phyloP scores from a whole-genome alignment of 352 stramenopile species.

The Phytophthora parvispora region DNA sequence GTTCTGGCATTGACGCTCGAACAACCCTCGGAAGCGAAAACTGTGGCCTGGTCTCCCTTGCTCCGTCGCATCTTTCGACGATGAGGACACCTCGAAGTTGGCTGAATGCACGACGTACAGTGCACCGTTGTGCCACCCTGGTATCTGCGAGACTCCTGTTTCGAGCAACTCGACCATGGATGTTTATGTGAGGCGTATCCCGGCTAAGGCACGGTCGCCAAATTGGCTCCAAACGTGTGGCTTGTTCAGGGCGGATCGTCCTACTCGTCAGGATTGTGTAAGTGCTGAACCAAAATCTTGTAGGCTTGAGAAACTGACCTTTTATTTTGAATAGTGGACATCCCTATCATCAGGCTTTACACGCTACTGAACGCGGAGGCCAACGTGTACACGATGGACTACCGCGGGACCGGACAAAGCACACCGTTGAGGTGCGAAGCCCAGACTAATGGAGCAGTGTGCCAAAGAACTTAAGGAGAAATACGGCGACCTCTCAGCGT shows the following conservation, averaged over 20 bases:
- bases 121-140: constrained; percentile 34
- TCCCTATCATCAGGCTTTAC: constrained; percentile 23
- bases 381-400: constrained; percentile 59
- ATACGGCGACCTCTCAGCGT: constrained; percentile 45
- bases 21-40: no score
- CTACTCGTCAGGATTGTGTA: constrained; percentile 27
- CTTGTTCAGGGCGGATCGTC: constrained; percentile 47
- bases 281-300: constrained; percentile 2
- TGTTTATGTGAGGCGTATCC: constrained; percentile 42
- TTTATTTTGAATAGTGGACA: constrained; percentile 53
- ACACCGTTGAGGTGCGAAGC: constrained; percentile 18
- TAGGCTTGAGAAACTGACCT: neutral
- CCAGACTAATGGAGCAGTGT: no score
- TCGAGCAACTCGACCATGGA: constrained; percentile 15
- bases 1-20: no score
- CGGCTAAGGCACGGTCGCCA: constrained; percentile 6
- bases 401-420: constrained; percentile 48
- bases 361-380: constrained; percentile 12
- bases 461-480: constrained; percentile 38
- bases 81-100: no score
- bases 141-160: constrained; percentile 21
- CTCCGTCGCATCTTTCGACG: no score
- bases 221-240: constrained; percentile 41
- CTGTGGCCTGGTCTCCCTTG: no score
- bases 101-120: constrained; percentile 33